These are phyloP conservation scores for Podospora sp. DNA, from an alignment of 495 filamentous ascomycete species.

Conservation along the genomic window DNA sequence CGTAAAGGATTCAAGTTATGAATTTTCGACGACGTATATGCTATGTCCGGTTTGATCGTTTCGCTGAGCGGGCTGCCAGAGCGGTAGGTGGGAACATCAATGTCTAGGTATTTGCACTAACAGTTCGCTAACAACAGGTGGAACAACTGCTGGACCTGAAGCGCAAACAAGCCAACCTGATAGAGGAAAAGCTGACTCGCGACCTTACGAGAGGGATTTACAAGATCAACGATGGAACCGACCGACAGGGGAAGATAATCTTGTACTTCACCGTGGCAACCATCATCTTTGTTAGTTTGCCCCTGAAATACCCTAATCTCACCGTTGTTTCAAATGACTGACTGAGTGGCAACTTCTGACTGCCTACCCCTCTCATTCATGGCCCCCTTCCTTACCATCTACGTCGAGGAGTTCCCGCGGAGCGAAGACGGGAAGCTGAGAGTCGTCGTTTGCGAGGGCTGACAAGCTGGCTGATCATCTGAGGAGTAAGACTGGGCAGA, in stretches of 20 bases:
- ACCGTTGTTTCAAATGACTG: neutral
- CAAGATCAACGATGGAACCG: neutral
- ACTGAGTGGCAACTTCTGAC: neutral
- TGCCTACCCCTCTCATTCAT: neutral
- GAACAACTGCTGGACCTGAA: neutral
- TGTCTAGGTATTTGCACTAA: too few relatives aligned
- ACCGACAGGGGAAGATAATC: slow-evolving; percentile 1
- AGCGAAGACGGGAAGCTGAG: neutral
- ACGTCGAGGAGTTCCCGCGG: neutral
- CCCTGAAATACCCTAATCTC: neutral
- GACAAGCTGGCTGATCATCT: too few relatives aligned
- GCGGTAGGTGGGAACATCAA: too few relatives aligned
- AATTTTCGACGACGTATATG: too few relatives aligned
- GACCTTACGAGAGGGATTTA: neutral
- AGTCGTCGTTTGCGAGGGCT: too few relatives aligned
- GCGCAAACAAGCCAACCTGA: neutral
- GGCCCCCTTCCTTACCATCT: neutral
- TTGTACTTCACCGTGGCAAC: slow-evolving; percentile 11
- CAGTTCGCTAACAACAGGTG: too few relatives aligned
- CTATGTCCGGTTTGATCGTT: too few relatives aligned
- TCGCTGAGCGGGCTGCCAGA: too few relatives aligned
- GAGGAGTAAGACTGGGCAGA: too few relatives aligned
- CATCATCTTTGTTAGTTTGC: slow-evolving; percentile 12
- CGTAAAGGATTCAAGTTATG: too few relatives aligned
- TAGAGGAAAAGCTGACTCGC: neutral